Evolutionary conservation across 768 basidiomycete species (phyloP).

Genomic region (Naganishia friedmannii): DNA sequence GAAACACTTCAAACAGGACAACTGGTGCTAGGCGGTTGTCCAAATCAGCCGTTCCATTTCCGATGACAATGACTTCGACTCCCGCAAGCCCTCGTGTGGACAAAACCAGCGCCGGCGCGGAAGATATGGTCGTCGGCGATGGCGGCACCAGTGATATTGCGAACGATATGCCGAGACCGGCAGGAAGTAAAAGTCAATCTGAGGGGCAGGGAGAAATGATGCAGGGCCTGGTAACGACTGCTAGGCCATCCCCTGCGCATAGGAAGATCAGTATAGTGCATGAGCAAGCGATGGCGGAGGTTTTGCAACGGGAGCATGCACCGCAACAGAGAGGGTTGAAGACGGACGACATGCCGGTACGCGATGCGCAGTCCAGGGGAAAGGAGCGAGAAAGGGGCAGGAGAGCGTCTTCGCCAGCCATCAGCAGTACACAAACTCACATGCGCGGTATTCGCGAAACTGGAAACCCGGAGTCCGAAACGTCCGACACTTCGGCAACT

Average conservation of each 20-base stretch:
- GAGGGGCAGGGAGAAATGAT: not conserved
- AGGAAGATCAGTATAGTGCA: slow-evolving; percentile 11
- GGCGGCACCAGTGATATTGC: not conserved
- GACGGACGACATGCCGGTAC: not conserved
- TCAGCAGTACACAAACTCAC: not conserved
- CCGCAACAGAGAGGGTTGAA: not conserved
- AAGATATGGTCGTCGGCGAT: slow-evolving; percentile 6
- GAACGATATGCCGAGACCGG: not conserved
- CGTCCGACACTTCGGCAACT: not conserved
- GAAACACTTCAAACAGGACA: not conserved
- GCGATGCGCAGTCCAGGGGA: not conserved
- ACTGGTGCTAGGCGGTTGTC: not conserved
- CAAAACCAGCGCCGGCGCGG: slow-evolving; percentile 1
- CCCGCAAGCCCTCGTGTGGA: slow-evolving; percentile 14
- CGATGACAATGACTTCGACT: slow-evolving; percentile 14
- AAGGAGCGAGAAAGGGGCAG: not conserved
- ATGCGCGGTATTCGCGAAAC: not conserved
- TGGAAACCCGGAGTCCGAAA: not conserved
- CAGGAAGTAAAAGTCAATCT: not conserved
- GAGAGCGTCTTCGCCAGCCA: slow-evolving; percentile 11
- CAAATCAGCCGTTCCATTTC: slow-evolving; percentile 4
- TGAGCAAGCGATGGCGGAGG: not conserved
- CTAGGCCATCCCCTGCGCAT: slow-evolving; percentile 6
- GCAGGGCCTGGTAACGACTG: not conserved
- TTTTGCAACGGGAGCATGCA: not conserved